A percentile compares a stretch with the other conserved stretches of the same genome.
phyloP scores from a whole-genome alignment of 352 stramenopile genomes.

The Phytophthora pistaciae region DNA sequence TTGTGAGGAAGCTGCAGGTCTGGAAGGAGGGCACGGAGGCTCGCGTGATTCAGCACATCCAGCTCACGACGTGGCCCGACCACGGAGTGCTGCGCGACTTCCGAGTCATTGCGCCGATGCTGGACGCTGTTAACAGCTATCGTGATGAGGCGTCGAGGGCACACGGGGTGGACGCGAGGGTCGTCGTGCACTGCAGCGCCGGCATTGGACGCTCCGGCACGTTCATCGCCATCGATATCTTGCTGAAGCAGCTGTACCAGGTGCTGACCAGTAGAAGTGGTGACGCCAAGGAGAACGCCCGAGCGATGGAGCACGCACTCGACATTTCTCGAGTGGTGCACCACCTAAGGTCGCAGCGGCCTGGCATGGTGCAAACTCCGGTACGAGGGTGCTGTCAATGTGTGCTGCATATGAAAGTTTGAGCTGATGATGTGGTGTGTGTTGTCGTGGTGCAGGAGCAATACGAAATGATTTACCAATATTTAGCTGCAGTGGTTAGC shows the following conservation, averaged over 20 bases:
- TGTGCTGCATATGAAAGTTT: not conserved
- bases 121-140: constrained; percentile 72
- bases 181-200: constrained; percentile 85
- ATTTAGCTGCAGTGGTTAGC: constrained; percentile 73
- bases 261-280: constrained; percentile 23
- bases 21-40: constrained; percentile 37
- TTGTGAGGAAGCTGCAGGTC: constrained; percentile 64
- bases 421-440: not conserved
- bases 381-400: constrained; percentile 44
- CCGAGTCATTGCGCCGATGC: constrained; percentile 73
- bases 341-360: constrained; percentile 70
- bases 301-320: constrained; percentile 47
- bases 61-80: constrained; percentile 85
- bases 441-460: constrained; percentile 62
- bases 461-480: constrained; percentile 89
- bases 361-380: constrained; percentile 86
- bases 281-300: constrained; percentile 27
- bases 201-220: constrained; percentile 84
- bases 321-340: constrained; percentile 70
- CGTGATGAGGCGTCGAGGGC: constrained; percentile 31
- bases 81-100: constrained; percentile 83
- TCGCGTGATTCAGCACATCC: constrained; percentile 71
- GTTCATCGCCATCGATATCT: constrained; percentile 87
- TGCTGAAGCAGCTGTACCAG: constrained; percentile 62
- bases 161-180: constrained; percentile 35